phyloP scores from a whole-genome alignment of 179 eudicot genomes.

The Camellia oleifera region DNA sequence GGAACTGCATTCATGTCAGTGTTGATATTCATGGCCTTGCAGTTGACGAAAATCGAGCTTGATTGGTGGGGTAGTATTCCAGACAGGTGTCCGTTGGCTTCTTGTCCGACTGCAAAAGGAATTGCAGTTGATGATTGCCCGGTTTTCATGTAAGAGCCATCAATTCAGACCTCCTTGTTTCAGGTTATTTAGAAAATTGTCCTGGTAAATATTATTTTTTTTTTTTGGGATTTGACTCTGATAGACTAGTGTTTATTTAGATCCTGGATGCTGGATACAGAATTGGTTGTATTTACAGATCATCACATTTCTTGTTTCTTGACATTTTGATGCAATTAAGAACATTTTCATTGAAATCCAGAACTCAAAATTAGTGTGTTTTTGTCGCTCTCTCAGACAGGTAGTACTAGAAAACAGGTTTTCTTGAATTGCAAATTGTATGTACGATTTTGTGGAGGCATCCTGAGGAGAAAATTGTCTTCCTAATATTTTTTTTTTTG shows the following conservation, averaged over 20 bases:
- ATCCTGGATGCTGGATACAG: no score
- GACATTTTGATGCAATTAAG: no score
- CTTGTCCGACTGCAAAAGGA: slow-evolving; percentile 65
- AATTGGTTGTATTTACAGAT: no score
- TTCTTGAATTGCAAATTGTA: no score
- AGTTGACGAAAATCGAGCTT: slow-evolving; percentile 28
- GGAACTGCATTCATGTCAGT: slow-evolving; percentile 72
- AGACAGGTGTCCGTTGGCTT: slow-evolving; percentile 48
- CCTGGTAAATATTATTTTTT: not conserved
- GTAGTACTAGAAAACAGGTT: no score
- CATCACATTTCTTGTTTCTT: no score
- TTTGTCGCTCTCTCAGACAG: no score
- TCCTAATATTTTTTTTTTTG: not conserved
- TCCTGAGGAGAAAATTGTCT: not conserved
- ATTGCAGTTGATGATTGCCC: slow-evolving; percentile 50
- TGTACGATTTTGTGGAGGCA: no score
- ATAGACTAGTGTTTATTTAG: not conserved
- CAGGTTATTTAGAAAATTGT: not conserved
- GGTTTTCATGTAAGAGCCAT: not conserved
- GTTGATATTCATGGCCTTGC: slow-evolving; percentile 44
- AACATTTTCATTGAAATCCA: no score
- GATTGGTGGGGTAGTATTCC: slow-evolving; percentile 59
- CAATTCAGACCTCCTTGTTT: no score
- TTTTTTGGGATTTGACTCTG: not conserved
- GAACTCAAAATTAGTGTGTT: no score